Base-by-base conservation (phyloP, 1,284 basidiomycete species). In the Leccinum fuscescens region DNA sequence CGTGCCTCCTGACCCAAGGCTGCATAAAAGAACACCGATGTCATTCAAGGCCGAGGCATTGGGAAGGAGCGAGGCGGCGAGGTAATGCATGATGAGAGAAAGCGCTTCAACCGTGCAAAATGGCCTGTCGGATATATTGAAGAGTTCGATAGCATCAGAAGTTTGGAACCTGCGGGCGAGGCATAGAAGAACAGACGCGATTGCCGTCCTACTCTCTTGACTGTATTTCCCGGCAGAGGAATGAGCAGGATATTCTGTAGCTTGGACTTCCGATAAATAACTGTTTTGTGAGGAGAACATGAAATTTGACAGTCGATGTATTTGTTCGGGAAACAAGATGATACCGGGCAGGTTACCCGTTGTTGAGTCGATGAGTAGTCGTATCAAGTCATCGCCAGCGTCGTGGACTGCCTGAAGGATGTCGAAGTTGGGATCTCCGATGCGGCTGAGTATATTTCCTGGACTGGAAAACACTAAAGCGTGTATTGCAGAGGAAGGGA, bases 21-120 rank as follows among this genome's bases (percentile, higher is more conserved):
- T 77, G 2, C 84, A 82, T 4, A 87, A 70, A 27, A 86, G 71
- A 60, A 87, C 85, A 22, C 86, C 85, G 20, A 86, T 76, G 61
- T 87, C 86, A 67, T 88, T 87, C 73, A 80, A 81, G 4, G 81
- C 82, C 53, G 82, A 82, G 3, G 86, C 79, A 3, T 80, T 79
- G 2, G 83, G 81, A 63, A 77, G 76, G 52, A 86, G 72, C 3
- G 83, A 77, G 4, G 85, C 74, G 0, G 86, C 82, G 51, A 86
- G 72, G 65, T 87, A 87, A 66, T 86, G 85, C 48, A 86, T 74
- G 42, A 85, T 68, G 20, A 87, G 74, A 39, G 81, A 70, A 20
- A 86, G 66, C 6, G 81, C 80, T 24, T 77, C 75, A 17, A 77
- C 79, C 9, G 80, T 73, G 17, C 79, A 79, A 48, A 84, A 74